Base-by-base conservation (phyloP, 2,329 filamentous ascomycete genomes). In the Didymella arachidicola region DNA sequence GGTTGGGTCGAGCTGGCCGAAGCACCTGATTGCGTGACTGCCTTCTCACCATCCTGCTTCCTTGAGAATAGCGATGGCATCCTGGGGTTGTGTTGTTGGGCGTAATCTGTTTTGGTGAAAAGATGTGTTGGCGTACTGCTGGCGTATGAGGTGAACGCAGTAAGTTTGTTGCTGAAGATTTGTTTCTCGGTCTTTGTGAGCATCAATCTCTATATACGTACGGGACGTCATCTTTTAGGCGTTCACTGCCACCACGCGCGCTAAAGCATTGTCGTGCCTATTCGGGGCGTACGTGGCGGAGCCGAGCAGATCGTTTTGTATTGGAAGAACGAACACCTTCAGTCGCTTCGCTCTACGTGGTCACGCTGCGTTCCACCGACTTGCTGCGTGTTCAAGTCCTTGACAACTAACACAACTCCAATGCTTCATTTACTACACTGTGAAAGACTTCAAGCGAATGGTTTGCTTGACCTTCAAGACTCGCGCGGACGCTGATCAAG, bases 21-120 rank as follows among this genome's bases (percentile, higher is more conserved):
- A 48, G 38, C 18, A n/a, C 38, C 36, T 18, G 43, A 5, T 16
- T 49, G 49, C 3, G 25, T 49, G 22, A 22, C 26, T 36, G 34
- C 48, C 25, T 10, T 16, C 25, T 57, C 52, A 36, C 27, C 34
- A 5, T 48, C 34, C 19, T 55, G 49, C 2, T 49, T 43, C 30
- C 12, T 55, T 18, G 53, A 55, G 22, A 48, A 55, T 19, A 55
- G n/a, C 2, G 53, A 49, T 30, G 45, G 45, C 53, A 55, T 55
- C 6, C 30, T 45, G 30, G 12, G 18, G 3, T 2, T 36, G 11
- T 26, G 45, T 32, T 22, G 16, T 36, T 36, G 32, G 6, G 26
- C 12, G 11, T n/a, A 22, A 16, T 27, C 16, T 45, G 7, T 1
- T n/a, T 19, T 44, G 27, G 26, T 22, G 6, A 2, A 25, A 46